These are phyloP conservation scores for Fusarium sp. DNA, from an alignment of 2,329 filamentous ascomycete species.

Conservation along the genomic window DNA sequence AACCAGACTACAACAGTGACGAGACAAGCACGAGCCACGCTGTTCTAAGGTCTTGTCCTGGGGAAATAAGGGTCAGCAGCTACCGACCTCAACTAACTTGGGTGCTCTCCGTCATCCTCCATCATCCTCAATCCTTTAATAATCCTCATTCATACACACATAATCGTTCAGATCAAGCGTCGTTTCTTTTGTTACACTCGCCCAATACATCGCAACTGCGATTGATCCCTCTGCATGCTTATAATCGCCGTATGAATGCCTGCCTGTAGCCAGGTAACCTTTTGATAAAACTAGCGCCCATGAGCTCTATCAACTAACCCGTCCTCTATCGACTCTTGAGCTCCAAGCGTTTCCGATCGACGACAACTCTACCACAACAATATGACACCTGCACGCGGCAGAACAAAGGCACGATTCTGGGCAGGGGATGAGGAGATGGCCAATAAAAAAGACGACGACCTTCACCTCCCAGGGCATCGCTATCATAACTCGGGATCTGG, in stretches of 20 bases:
- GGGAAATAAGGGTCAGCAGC: conserved; percentile 24
- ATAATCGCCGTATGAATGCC: neutral
- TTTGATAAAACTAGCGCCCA: conserved; percentile 25
- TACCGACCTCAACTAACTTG: neutral
- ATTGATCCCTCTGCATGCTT: conserved; percentile 12
- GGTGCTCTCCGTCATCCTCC: conserved; percentile 25
- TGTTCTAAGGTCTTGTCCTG: conserved; percentile 5
- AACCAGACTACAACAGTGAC: conserved; percentile 26
- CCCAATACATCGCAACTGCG: neutral
- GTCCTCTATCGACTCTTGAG: conserved; percentile 3
- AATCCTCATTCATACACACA: neutral
- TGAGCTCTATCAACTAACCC: conserved; percentile 19
- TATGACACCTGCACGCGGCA: conserved; percentile 52
- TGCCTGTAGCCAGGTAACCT: conserved; percentile 5
- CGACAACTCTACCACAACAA: conserved; percentile 35
- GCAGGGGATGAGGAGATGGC: conserved; percentile 65
- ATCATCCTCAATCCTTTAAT: conserved; percentile 1
- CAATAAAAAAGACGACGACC: conserved; percentile 69
- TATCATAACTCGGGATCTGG: conserved; percentile 44
- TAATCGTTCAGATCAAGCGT: neutral
- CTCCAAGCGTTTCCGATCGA: neutral
- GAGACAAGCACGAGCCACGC: conserved; percentile 36
- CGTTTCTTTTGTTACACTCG: neutral
- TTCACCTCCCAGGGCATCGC: conserved; percentile 43
- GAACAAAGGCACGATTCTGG: conserved; percentile 54